These are phyloP conservation scores for Opeltia flavorubescens DNA, from an alignment of 495 filamentous ascomycete species.

Conservation along the genomic window DNA sequence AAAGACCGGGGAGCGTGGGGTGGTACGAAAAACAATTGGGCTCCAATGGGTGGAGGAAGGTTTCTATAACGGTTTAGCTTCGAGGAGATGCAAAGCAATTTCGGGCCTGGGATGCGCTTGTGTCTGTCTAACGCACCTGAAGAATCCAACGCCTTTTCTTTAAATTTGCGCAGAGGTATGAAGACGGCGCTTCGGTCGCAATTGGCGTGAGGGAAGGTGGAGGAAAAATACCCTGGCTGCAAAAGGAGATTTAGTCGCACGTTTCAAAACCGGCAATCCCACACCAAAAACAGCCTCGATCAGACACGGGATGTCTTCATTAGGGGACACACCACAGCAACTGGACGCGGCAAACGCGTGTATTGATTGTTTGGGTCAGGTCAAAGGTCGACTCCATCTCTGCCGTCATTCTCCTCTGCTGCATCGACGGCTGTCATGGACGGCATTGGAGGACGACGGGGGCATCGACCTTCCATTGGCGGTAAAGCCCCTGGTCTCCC, in stretches of 20 bases:
- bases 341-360: not conserved
- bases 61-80: conserved; percentile 5
- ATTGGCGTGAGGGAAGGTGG: not conserved
- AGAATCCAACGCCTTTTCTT: not conserved
- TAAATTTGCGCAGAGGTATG: not conserved
- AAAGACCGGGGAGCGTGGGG: conserved; percentile 5
- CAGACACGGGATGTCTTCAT: not conserved
- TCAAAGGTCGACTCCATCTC: not conserved
- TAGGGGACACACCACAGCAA: not conserved
- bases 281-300: not conserved
- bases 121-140: not conserved
- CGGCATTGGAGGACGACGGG: no score
- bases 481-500: not conserved
- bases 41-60: conserved; percentile 10
- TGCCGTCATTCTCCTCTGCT: not conserved
- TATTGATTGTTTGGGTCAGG: not conserved
- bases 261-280: not conserved
- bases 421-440: no score
- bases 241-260: not conserved
- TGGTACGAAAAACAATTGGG: conserved; percentile 12
- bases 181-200: not conserved
- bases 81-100: not conserved
- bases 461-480: not conserved
- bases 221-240: not conserved
- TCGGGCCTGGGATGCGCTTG: not conserved